Base-by-base conservation (phyloP, 1,284 basidiomycete genomes). In the Cutaneotrichosporon dermatis region DNA sequence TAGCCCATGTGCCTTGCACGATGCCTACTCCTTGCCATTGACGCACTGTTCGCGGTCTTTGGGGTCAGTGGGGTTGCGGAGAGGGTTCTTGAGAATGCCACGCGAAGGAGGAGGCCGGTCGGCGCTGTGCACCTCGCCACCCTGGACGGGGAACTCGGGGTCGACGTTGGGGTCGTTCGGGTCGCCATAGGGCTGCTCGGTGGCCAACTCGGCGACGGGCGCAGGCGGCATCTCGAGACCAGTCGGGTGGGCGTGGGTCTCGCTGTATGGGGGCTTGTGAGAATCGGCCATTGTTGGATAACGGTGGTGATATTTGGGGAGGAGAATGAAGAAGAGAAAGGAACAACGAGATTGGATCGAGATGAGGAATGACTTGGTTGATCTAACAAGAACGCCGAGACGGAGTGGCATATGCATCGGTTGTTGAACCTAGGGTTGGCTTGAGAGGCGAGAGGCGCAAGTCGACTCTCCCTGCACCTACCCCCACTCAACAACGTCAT, bases 31-130 rank as follows among this genome's bases (percentile, higher is more conserved):
- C 25, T 25, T 25, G 25, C 25, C 25, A 25, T 25, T 25, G 25
- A 60, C 62, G 55, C 44, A 64, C 59, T 61, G 59, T 48, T 61
- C 62, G 40, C 15, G 35, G 15, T 61, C 59, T 41, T 45, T 50
- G 50, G 49, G 25, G 48, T 46, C 54, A 15, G 39, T 64, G 13
- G 68, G 62, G 37, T 63, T 56, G 51, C 69, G 64, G 16, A 69
- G 42, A 5, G 69, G 62, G 61, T 77, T 77, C 69, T 77, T 77
- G 34, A 77, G 64, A 34, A 77, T 77, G n/a, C 76, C 76, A 46
- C 69, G 64, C 0, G 72, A 48, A 10, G 75, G 75, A 0, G 70
- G 60, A 3, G 72, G 71, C 37, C 70, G 54, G 6, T 66, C 65
- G 9, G 66, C 64, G n/a, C 65, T 68, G 49, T 58, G 42, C 15